Conservation (phyloP, 2,329 filamentous ascomycete genomes). For the Hymenoscyphus albidus region DNA sequence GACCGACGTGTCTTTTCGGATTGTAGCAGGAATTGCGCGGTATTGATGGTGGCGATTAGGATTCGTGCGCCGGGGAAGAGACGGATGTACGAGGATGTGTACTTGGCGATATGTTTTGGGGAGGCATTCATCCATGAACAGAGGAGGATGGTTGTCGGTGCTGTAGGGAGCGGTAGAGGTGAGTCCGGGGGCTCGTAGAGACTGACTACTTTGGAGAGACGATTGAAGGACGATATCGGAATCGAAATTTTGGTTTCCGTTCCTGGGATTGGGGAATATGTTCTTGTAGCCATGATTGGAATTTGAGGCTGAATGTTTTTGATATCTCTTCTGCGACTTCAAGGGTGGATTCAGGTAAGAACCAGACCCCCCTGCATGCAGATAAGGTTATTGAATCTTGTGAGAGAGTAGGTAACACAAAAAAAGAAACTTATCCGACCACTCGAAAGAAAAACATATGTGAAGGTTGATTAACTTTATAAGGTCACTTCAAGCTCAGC, state of each 20-base stretch:
- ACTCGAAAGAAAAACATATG: not conserved
- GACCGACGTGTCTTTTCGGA: constrained; percentile 22
- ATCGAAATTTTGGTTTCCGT: constrained; percentile 12
- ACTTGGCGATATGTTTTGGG: constrained; percentile 54
- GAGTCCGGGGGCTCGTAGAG: constrained; percentile 21
- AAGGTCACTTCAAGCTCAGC: not conserved
- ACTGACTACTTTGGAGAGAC: constrained; percentile 22
- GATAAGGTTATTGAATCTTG: not conserved
- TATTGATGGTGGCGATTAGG: constrained; percentile 47
- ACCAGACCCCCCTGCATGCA: not conserved
- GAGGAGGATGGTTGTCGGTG: constrained; percentile 43
- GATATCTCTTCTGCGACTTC: not conserved
- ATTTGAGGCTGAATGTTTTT: not conserved
- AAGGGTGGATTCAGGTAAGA: not conserved
- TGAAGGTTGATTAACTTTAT: not conserved
- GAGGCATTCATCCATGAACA: constrained; percentile 56
- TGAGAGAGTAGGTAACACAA: not conserved
- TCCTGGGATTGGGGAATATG: constrained; percentile 2
- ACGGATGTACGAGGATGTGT: constrained; percentile 47
- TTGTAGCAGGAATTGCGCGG: constrained; percentile 44
- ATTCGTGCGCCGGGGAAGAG: constrained; percentile 50
- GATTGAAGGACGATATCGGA: constrained; percentile 26
- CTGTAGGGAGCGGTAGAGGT: constrained; percentile 2
- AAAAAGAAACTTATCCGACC: not conserved
- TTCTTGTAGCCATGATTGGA: constrained; percentile 3